Evolutionary conservation across 257 asterid genomes (phyloP).

Genomic region (Perilla frutescens): DNA sequence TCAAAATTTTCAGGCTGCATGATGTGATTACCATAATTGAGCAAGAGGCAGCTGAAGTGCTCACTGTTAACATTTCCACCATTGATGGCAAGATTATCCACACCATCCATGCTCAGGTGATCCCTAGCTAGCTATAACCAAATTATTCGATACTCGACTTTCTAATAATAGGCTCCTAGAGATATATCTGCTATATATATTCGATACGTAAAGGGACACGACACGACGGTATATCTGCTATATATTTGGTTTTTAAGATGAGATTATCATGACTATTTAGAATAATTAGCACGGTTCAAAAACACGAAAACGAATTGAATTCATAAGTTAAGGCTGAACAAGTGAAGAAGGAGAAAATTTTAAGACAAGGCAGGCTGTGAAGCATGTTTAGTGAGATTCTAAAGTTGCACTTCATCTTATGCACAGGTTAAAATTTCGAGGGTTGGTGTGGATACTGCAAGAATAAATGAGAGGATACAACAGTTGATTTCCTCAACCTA

Average conservation of each 20-base stretch:
- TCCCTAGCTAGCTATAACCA: background rate
- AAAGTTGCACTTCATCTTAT: background rate
- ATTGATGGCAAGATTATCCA: slow-evolving; percentile 25
- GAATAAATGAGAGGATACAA: background rate
- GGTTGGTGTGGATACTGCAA: background rate
- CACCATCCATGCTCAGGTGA: slow-evolving; percentile 49
- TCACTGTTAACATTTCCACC: slow-evolving; percentile 25
- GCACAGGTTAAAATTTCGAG: background rate
- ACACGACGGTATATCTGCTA: no score
- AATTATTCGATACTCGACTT: background rate
- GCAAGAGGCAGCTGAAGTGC: slow-evolving; percentile 54
- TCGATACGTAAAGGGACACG: no score
- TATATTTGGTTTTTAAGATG: no score
- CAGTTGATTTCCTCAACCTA: background rate
- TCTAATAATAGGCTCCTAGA: no score
- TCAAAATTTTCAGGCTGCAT: slow-evolving; percentile 30
- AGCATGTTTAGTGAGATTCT: background rate
- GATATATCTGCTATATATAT: no score
- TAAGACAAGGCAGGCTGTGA: no score
- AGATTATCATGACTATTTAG: no score
- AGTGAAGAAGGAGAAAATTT: no score
- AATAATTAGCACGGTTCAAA: no score
- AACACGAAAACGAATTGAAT: no score
- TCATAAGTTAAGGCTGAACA: no score
- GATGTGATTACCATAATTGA: slow-evolving; percentile 41